Conservation (phyloP, 1,139 yeast species). For the Oligophagozyma castellii region DNA sequence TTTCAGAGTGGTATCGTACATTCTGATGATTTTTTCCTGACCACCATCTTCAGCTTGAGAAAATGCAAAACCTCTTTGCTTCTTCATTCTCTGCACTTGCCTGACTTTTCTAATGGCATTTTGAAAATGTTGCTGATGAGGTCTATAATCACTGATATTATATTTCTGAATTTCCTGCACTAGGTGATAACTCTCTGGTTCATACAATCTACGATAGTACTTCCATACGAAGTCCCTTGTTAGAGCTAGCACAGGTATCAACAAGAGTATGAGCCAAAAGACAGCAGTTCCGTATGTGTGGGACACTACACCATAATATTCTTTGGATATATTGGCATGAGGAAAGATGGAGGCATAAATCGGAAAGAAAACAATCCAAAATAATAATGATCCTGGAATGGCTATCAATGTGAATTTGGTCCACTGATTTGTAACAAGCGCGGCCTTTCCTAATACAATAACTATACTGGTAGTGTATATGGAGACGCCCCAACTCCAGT, state of each 20-base stretch:
- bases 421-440: conserved; percentile 84
- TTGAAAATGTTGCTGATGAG: conserved; percentile 93
- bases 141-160: conserved; percentile 86
- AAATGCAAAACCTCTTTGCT: conserved; percentile 97
- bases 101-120: conserved; percentile 94
- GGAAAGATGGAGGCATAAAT: conserved; percentile 82
- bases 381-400: conserved; percentile 80
- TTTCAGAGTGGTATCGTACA: conserved; percentile 77
- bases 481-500: conserved; percentile 94
- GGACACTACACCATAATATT: conserved; percentile 66
- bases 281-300: conserved; percentile 65
- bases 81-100: conserved; percentile 95
- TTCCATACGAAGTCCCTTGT: conserved; percentile 89
- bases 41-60: conserved; percentile 92
- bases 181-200: conserved; percentile 84
- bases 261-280: conserved; percentile 75
- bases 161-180: conserved; percentile 96
- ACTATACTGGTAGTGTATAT: conserved; percentile 76
- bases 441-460: conserved; percentile 92
- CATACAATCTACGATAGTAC: conserved; percentile 80
- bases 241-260: conserved; percentile 65
- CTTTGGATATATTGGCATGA: conserved; percentile 63
- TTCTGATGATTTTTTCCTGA: conserved; percentile 79
- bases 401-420: conserved; percentile 85
- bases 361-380: conserved; percentile 85